Evolutionary conservation across 139 green algal genomes (phyloP).

Genomic region (Yamagishiella unicocca): DNA sequence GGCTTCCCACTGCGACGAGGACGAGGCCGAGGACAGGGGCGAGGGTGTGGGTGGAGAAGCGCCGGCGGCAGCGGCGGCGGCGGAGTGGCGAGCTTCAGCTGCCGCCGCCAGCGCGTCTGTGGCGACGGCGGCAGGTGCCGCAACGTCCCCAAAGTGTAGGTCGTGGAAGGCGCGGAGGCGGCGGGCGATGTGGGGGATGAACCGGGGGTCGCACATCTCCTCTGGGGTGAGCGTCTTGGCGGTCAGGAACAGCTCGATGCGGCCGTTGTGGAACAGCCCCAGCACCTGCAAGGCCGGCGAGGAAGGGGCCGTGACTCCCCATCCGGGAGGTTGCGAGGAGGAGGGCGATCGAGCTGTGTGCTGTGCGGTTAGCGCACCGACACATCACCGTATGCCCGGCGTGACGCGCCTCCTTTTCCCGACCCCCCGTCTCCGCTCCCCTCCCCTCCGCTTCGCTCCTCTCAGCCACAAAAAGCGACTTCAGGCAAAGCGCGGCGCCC

Average conservation of each 20-base stretch:
- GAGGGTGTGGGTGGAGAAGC: neutral
- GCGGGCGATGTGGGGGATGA: slow-evolving; percentile 72
- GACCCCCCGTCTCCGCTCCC: too few species aligned
- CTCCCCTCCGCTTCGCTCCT: too few species aligned
- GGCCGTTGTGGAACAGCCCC: slow-evolving; percentile 84
- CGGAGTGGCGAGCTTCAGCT: neutral
- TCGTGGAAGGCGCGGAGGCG: slow-evolving; percentile 73
- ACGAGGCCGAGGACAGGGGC: neutral
- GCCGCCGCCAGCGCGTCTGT: neutral
- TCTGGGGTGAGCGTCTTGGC: slow-evolving; percentile 71
- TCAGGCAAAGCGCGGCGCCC: too few species aligned
- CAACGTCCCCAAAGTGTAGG: neutral
- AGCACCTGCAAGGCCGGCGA: slow-evolving; percentile 76
- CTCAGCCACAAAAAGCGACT: too few species aligned
- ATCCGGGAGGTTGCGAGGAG: too few species aligned
- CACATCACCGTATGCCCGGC: too few species aligned
- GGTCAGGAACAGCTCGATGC: slow-evolving; percentile 85
- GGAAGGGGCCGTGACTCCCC: too few species aligned
- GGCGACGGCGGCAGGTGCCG: neutral
- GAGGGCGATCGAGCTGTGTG: too few species aligned
- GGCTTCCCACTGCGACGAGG: slow-evolving; percentile 50
- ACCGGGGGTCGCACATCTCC: slow-evolving; percentile 73
- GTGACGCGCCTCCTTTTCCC: too few species aligned
- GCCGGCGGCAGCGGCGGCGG: neutral
- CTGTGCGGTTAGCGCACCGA: too few species aligned